Base-by-base conservation (phyloP, 2,329 filamentous ascomycete genomes). In the Colletotrichum graminicola region DNA sequence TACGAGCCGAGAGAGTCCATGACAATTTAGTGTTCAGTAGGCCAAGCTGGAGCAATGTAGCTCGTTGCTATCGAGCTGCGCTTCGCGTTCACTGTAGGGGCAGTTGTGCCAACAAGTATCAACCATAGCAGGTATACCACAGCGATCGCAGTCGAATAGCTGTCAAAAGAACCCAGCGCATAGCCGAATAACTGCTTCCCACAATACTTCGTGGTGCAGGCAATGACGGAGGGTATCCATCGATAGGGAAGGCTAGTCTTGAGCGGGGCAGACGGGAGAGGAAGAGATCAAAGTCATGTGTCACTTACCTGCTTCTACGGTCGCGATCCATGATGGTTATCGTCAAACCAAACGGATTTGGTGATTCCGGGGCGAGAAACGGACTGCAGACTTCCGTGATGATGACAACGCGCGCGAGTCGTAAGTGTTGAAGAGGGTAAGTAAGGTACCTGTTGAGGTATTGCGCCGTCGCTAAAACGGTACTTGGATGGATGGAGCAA, bases 251-350 rank as follows among this genome's bases (percentile, higher is more conserved):
- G 49, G 49, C 49, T 14, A 16, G 12, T 12, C 23, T 29, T n/a
- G 26, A 23, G 36, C 39, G 49, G 34, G 49, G 54, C 26, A 29
- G 54, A 55, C 36, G 8, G 61, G 61, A 32, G 18, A 23, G 32
- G 21, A 56, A 36, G 49, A 8, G 59, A 14, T 41, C 16, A 3
- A 16, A 36, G 36, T 23, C 11, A 41, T 23, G 21, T 39, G 10
- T 6, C 2, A 72, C 79, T 77, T 73, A 83, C 82, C 81, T 81
- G 61, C 81, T 77, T 64, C 77, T 77, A 60, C 81, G 79, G 71
- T 82, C 81, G 62, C 81, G 80, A 71, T 82, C 80, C 80, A 82
- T 82, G 41, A 29, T 47, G n/a, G 5, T 16, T 52, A 29, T 47
- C 29, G 43, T 61, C n/a, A 21, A 59, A 12, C 8, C 10, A 21